Base-by-base conservation (phyloP, 345 rosid species). In the Camelina hispida region DNA sequence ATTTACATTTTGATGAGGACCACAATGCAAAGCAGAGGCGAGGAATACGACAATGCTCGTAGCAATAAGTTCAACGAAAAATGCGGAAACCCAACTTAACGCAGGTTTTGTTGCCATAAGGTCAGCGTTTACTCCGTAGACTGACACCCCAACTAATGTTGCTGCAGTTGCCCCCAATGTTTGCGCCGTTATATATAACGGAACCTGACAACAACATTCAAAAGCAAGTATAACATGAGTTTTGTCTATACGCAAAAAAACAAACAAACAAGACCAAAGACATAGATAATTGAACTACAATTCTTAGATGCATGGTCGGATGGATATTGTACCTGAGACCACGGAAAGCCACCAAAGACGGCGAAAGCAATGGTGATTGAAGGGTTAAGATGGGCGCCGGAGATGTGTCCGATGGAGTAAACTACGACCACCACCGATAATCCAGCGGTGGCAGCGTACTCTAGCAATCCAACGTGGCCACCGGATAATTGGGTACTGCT, bases 351-450 rank as follows among this genome's bases (percentile, higher is more conserved):
- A 9, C 97, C 91, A 59, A 87, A 86, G 56, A 83, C 44, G 4
- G 97, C 98, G 23, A 91, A 82, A 61, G 96, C 86, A 11, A 93
- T 73, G 3, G 98, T 93, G 58, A 93, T 82, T 8, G 94, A 91
- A 16, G 98, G 98, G 75, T 91, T 93, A 0, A 93, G 83, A 75
- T 93, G 98, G 2, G 91, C 98, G 30, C 93, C 96, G 13, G 97
- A 91, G 67, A 91, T 91, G 22, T 91, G 88, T 9, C 97, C 97
- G 7, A 89, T 66, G 2, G 87, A 64, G 78, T 81, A 91, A 67
- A 91, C 83, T 7, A 93, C 42, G 9, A 89, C 82, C 18, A 86
- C 82, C 14, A 91, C 85, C 1, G 98, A 82, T 70, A 88, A 53
- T 15, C 96, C 97, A 6, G 93, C 93, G 0, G 93, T 85, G 32